Percentiles rank a stretch among this genome's conserved stretches.
phyloP scores from a whole-genome alignment of 2,329 filamentous ascomycete species.

The Penicillium verrucosum region DNA sequence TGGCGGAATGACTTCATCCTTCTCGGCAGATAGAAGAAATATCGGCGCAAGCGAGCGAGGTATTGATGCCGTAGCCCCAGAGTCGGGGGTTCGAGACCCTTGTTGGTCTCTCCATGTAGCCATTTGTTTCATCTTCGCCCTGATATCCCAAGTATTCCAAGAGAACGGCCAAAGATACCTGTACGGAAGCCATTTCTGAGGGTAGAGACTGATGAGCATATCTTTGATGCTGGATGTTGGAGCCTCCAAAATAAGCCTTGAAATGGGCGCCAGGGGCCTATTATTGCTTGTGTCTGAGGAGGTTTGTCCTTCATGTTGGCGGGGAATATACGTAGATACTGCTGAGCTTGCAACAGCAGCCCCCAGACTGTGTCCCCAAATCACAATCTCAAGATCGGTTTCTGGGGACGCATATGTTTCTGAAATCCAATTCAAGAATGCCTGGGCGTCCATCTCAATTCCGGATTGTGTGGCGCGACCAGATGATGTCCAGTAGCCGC shows the following conservation, averaged over 20 bases:
- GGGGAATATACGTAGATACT: constrained; percentile 44
- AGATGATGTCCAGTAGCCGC: constrained; percentile 74
- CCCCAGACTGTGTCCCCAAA: constrained; percentile 79
- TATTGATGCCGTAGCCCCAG: neutral
- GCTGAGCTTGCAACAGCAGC: constrained; percentile 67
- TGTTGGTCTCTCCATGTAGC: constrained; percentile 23
- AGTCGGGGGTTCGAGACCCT: neutral
- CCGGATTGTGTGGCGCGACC: constrained; percentile 68
- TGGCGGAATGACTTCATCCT: constrained; percentile 45
- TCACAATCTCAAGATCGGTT: constrained; percentile 44
- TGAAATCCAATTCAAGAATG: constrained; percentile 61
- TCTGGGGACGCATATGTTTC: constrained; percentile 33
- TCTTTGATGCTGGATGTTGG: constrained; percentile 68
- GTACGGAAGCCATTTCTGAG: constrained; percentile 77
- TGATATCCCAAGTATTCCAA: constrained; percentile 56
- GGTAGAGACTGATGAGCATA: constrained; percentile 71
- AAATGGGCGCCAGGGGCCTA: constrained; percentile 25
- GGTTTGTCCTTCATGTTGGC: neutral
- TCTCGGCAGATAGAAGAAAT: constrained; percentile 41
- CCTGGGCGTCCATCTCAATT: constrained; percentile 65
- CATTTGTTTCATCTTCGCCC: constrained; percentile 40
- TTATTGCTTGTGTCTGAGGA: neutral
- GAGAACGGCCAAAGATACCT: constrained; percentile 71
- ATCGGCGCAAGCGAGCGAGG: constrained; percentile 27
- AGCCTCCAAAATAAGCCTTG: constrained; percentile 66